Base-by-base conservation (phyloP, 257 asterid species). In the Solanum neorickii region DNA sequence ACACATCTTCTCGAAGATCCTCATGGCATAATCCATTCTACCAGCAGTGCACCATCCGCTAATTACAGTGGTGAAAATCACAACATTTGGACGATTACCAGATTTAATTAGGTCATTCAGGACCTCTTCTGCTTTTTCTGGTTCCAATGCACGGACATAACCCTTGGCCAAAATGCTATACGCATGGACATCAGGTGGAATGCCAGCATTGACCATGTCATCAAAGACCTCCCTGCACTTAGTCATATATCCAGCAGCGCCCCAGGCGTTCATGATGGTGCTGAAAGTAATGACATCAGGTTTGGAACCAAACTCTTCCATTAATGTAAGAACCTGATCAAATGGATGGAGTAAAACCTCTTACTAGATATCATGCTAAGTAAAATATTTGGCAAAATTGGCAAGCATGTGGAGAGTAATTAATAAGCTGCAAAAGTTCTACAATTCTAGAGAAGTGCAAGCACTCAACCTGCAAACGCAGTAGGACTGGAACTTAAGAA, bases 211-310 rank as follows among this genome's bases (percentile, higher is more conserved):
- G 49, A 93, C 91, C 95, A 95, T 94, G 89, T 93, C 92, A 72
- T 94, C 91, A 25, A 94, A 95, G 86, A 93, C 92, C 76, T 94
- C 95, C 86, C 88, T 86, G 90, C 97, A 95, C 85, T 94, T 94
- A 82, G 78, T 88, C 97, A 94, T 92, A 72, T 89, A 91, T 39
- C 96, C 98, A 3, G 95, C 95, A 33, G 92, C 89, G 70, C 94
- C 92, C 97, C 95, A 94, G 44, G 92, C 96, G 70, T 95, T 93
- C 98, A 94, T 94, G 91, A 94, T 90, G 77, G 94, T 94, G 92
- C 97, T 94, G 82, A 91, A 94, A 23, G 98, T 93, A 18, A 93
- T 87, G 77, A 94, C 95, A 88, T 94, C 94, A 39, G 95, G 96
- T 89, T 92, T 93, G 33, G 92, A 87, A 84, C 92, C 95, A 62